phyloP scores from a whole-genome alignment of 306 rosid species.

The Lotus japonicus region DNA sequence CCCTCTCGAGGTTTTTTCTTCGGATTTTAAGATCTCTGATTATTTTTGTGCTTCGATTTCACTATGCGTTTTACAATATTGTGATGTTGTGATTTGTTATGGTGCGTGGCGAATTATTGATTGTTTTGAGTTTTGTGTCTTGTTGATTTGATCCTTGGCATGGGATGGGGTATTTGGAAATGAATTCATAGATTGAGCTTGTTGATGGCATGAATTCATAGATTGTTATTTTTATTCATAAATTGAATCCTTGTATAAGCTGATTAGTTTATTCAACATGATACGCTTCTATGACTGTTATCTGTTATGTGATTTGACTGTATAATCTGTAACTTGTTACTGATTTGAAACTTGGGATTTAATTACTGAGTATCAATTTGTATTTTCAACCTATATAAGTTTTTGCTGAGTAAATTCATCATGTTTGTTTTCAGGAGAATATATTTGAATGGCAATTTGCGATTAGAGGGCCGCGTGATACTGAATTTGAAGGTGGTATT shows the following conservation, averaged over 20 bases:
- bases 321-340: neutral
- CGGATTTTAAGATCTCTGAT: neutral
- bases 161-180: too few relatives aligned
- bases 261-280: too few relatives aligned
- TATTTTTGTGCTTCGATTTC: neutral
- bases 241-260: too few relatives aligned
- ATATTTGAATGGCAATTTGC: slow-evolving; percentile 95
- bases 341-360: neutral
- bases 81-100: neutral
- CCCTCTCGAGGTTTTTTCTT: slow-evolving; percentile 66
- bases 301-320: too few relatives aligned
- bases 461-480: slow-evolving; percentile 59
- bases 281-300: too few relatives aligned
- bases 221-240: too few relatives aligned
- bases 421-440: slow-evolving; percentile 55
- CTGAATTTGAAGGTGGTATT: slow-evolving; percentile 79
- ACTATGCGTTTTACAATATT: neutral
- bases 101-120: too few relatives aligned
- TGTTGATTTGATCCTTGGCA: neutral
- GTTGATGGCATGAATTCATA: too few relatives aligned
- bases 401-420: neutral
- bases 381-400: neutral
- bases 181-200: neutral
- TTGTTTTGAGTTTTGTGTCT: neutral
- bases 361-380: neutral